These are phyloP conservation scores for Saccharomycopsis phalli DNA, from an alignment of 1,139 yeast genomes.

Conservation along the genomic window DNA sequence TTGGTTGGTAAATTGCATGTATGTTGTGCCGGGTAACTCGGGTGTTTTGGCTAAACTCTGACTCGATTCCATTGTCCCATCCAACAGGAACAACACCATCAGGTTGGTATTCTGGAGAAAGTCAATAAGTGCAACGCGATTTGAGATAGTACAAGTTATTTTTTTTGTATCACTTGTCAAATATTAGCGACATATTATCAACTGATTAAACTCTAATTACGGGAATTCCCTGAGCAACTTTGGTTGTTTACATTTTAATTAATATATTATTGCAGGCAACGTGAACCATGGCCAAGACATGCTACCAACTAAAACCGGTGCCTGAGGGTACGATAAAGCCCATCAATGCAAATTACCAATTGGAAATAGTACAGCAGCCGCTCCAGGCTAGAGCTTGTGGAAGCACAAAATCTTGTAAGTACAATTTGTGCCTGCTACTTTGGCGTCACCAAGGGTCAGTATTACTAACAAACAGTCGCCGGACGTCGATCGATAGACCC, in stretches of 20 bases:
- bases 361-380: constrained; percentile 18
- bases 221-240: too few relatives aligned
- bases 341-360: constrained; percentile 9
- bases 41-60: too few relatives aligned
- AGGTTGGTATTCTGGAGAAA: constrained; percentile 5
- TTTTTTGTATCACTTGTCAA: too few relatives aligned
- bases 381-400: constrained; percentile 19
- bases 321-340: constrained; percentile 11
- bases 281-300: constrained; percentile 15
- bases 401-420: constrained; percentile 17
- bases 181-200: too few relatives aligned
- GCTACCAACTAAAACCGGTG: constrained; percentile 14
- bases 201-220: too few relatives aligned
- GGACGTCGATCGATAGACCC: constrained; percentile 20
- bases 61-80: constrained; percentile 5
- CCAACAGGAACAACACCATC: constrained; percentile 11
- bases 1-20: too few relatives aligned
- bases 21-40: too few relatives aligned
- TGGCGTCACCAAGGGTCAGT: background rate
- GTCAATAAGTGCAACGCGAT: background rate
- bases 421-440: background rate
- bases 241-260: background rate
- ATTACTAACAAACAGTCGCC: constrained; percentile 15
- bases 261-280: background rate
- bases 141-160: background rate